These are phyloP conservation scores for Lactarius hengduanensis DNA, from an alignment of 768 basidiomycete genomes.

Conservation along the genomic window DNA sequence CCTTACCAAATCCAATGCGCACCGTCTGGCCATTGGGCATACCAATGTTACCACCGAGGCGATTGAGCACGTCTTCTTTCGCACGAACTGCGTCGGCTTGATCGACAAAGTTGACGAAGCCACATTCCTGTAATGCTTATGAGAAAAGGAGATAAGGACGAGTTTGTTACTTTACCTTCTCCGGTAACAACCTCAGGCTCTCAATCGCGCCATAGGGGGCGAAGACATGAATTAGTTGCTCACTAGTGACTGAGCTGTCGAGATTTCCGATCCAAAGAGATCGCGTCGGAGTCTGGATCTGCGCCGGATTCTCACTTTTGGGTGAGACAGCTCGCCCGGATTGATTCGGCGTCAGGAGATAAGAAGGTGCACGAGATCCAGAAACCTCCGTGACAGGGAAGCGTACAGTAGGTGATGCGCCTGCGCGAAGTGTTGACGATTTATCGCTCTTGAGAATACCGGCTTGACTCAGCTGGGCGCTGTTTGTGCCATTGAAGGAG, in stretches of 20 bases:
- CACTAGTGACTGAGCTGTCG: conserved; percentile 90
- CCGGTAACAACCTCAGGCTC: conserved; percentile 88
- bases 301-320: conserved; percentile 71
- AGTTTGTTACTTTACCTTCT: conserved; percentile 69
- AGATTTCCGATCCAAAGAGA: conserved; percentile 99
- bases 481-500: conserved; percentile 41
- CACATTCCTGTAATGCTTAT: conserved; percentile 73
- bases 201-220: conserved; percentile 97
- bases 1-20: conserved; percentile 97
- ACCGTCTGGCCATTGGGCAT: conserved; percentile 96
- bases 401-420: conserved; percentile 28
- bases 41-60: conserved; percentile 90
- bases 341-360: conserved; percentile 62
- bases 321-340: conserved; percentile 81
- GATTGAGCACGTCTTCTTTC: conserved; percentile 95
- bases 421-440: conserved; percentile 16
- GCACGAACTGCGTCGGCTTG: conserved; percentile 95
- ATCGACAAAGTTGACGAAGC: conserved; percentile 98
- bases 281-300: conserved; percentile 90
- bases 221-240: conserved; percentile 94
- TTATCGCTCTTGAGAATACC: conserved; percentile 39
- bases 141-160: conserved; percentile 5
- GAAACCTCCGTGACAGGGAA: conserved; percentile 29
- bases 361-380: conserved; percentile 51
- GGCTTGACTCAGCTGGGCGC: conserved; percentile 33